Percentiles rank a stretch among this genome's conserved stretches.
Evolutionary conservation across 73 alveolate species (phyloP).

Genomic region (Paraurostyla sp.): DNA sequence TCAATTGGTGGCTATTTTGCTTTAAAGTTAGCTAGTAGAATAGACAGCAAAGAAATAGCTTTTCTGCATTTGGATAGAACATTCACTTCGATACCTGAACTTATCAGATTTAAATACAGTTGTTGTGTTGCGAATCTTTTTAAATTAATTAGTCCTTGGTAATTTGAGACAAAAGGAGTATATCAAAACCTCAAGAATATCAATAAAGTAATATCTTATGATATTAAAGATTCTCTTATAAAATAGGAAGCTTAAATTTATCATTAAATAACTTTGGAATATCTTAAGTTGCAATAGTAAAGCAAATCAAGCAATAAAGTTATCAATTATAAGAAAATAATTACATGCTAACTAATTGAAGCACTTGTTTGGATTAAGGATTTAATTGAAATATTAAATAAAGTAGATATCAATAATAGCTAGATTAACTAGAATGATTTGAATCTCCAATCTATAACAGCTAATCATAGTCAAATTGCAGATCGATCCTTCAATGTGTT

Average conservation of each 20-base stretch:
- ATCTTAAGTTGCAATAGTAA: neutral
- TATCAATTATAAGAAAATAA: too few relatives aligned
- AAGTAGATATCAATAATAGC: too few relatives aligned
- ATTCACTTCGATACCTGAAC: neutral
- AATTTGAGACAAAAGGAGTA: neutral
- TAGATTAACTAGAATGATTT: too few relatives aligned
- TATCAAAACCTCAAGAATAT: neutral
- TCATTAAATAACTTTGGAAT: neutral
- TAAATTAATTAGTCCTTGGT: neutral
- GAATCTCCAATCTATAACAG: too few relatives aligned
- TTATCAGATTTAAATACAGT: neutral
- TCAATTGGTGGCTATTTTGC: constrained; percentile 33
- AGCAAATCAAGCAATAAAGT: too few relatives aligned
- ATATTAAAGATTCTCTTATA: neutral
- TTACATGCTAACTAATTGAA: too few relatives aligned
- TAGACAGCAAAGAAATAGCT: neutral
- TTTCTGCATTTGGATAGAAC: constrained; percentile 5
- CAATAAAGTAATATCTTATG: neutral
- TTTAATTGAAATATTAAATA: too few relatives aligned
- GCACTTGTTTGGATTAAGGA: too few relatives aligned
- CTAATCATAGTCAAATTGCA: too few relatives aligned
- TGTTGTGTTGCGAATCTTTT: neutral
- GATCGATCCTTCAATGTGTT: too few relatives aligned
- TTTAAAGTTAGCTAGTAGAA: neutral
- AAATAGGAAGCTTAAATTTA: neutral